Percentiles rank a stretch among this genome's conserved stretches.
Evolutionary conservation across 2,329 filamentous ascomycete genomes (phyloP).

Genomic region (Helotiales sp.): DNA sequence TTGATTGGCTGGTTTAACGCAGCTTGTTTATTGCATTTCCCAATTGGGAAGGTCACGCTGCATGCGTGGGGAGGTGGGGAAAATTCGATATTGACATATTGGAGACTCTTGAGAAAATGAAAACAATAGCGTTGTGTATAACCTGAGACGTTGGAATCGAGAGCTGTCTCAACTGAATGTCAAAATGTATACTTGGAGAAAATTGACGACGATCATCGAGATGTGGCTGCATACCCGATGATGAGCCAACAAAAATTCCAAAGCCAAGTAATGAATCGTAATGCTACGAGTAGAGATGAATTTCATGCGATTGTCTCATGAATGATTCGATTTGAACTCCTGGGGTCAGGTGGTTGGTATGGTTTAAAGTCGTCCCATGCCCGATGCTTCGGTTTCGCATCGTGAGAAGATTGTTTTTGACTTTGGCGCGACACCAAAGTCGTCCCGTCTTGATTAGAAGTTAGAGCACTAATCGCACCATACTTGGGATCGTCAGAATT

Average conservation of each 20-base stretch:
- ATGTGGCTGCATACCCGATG: neutral
- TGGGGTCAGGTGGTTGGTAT: neutral
- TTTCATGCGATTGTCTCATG: neutral
- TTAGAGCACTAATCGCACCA: neutral
- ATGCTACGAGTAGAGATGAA: neutral
- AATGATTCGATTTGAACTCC: neutral
- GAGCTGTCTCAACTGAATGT: neutral
- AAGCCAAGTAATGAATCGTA: neutral
- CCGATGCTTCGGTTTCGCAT: neutral
- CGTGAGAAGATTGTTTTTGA: neutral
- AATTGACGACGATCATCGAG: neutral
- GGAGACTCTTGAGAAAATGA: neutral
- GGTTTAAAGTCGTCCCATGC: neutral
- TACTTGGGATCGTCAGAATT: neutral
- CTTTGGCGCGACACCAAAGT: neutral
- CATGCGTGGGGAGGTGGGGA: neutral
- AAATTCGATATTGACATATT: neutral
- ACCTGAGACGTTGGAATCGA: neutral
- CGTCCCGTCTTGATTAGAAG: constrained; percentile 1
- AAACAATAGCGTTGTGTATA: neutral
- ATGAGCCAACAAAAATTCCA: neutral
- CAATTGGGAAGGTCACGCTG: neutral
- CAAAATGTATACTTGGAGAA: neutral
- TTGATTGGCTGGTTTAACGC: constrained; percentile 2
- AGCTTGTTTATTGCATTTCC: neutral